phyloP scores from a whole-genome alignment of 208 protist genomes.

The Trypanosoma melophagium region DNA sequence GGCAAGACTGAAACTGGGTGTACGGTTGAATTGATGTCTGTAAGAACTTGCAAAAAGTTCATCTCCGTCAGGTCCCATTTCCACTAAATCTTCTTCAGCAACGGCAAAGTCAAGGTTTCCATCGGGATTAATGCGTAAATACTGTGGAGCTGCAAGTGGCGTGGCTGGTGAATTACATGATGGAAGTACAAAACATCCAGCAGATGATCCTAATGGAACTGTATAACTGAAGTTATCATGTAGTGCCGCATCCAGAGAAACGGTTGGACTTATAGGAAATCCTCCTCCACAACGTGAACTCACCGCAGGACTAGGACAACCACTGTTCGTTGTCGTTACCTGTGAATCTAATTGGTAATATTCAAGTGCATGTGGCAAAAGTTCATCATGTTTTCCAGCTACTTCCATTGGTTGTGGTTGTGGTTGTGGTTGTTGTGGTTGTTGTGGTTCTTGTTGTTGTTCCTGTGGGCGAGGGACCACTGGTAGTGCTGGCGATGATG shows the following conservation, averaged over 20 bases:
- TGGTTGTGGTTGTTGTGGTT: conserved; percentile 5
- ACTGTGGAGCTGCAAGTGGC: conserved; percentile 53
- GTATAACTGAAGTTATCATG: conserved; percentile 82
- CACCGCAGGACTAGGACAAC: conserved; percentile 13
- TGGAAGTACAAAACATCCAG: conserved; percentile 79
- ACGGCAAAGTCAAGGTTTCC: conserved; percentile 78
- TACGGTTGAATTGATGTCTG: neutral
- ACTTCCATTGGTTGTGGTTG: neutral
- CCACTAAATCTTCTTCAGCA: conserved; percentile 64
- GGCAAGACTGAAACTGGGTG: conserved; percentile 10
- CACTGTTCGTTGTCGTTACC: neutral
- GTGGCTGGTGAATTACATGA: conserved; percentile 25
- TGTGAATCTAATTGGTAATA: conserved; percentile 16
- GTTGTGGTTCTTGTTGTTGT: neutral
- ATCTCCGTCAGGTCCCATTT: conserved; percentile 35
- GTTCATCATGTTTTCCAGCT: conserved; percentile 4
- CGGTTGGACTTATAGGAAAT: conserved; percentile 32
- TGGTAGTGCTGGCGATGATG: neutral
- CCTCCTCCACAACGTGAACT: conserved; percentile 10
- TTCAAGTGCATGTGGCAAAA: conserved; percentile 3
- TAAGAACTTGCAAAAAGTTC: conserved; percentile 12
- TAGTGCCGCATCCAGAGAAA: conserved; percentile 60
- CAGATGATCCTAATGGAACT: conserved; percentile 53
- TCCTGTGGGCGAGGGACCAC: neutral
- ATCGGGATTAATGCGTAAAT: conserved; percentile 78